A percentile compares a stretch with the other conserved stretches of the same genome.
phyloP scores from a whole-genome alignment of 768 basidiomycete genomes.

The Exsudoporus frostii region DNA sequence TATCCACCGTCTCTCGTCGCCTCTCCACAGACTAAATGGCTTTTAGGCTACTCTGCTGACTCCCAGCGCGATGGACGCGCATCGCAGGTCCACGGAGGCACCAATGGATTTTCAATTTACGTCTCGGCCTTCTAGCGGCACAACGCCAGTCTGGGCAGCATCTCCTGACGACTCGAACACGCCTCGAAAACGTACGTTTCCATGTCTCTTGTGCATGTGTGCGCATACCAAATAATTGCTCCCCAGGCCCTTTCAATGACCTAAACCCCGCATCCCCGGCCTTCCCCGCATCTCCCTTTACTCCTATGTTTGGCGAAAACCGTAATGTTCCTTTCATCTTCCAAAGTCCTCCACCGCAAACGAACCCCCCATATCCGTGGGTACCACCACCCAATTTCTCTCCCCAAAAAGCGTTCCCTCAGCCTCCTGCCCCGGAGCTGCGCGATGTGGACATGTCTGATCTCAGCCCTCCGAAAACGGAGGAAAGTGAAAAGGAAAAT shows the following conservation, averaged over 20 bases:
- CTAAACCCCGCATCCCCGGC: constrained; percentile 36
- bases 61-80: constrained; percentile 23
- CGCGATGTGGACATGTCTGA: constrained; percentile 78
- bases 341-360: constrained; percentile 46
- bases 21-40: not conserved
- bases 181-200: constrained; percentile 66
- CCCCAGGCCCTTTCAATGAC: constrained; percentile 42
- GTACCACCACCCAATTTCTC: constrained; percentile 60
- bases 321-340: constrained; percentile 74
- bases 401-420: constrained; percentile 57
- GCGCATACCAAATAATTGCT: constrained; percentile 29
- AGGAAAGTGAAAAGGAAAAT: constrained; percentile 39
- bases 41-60: not conserved
- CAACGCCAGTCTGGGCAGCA: constrained; percentile 58
- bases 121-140: constrained; percentile 49
- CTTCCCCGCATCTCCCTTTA: constrained; percentile 34
- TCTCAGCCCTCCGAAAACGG: constrained; percentile 53
- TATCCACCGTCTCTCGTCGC: not conserved
- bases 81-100: constrained; percentile 63
- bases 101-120: constrained; percentile 93
- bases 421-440: constrained; percentile 42
- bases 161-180: constrained; percentile 45
- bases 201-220: constrained; percentile 24
- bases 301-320: constrained; percentile 62
- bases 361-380: constrained; percentile 54